These are phyloP conservation scores for Cairneyella variabilis DNA, from an alignment of 495 filamentous ascomycete species.

Conservation along the genomic window DNA sequence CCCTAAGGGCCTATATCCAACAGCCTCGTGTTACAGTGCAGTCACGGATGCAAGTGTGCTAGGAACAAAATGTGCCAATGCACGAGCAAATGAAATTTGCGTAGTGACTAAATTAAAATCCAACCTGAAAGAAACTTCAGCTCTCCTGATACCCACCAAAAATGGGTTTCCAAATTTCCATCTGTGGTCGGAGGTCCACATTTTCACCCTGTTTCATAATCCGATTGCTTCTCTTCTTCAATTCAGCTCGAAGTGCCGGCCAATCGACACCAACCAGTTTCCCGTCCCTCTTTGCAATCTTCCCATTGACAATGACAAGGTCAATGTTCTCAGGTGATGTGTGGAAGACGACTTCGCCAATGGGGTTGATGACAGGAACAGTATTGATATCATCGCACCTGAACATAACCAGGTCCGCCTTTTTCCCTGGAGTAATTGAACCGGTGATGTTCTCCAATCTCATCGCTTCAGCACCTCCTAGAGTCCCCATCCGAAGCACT, in stretches of 20 bases:
- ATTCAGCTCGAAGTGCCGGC: background rate
- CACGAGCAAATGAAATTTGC: too few species aligned
- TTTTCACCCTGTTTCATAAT: too few species aligned
- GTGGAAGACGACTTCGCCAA: slow-evolving; percentile 41
- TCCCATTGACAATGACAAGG: slow-evolving; percentile 41
- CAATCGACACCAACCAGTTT: slow-evolving; percentile 4
- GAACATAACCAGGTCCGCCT: slow-evolving; percentile 41
- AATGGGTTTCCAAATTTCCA: too few species aligned
- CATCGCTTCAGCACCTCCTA: slow-evolving; percentile 36
- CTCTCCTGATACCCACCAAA: too few species aligned
- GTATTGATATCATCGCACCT: slow-evolving; percentile 34
- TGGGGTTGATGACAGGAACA: slow-evolving; percentile 35
- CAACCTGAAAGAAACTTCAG: too few species aligned
- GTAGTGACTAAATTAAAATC: too few species aligned
- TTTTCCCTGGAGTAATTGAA: slow-evolving; percentile 37
- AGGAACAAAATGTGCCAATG: too few species aligned
- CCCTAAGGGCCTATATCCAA: too few species aligned
- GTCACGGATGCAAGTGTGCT: too few species aligned
- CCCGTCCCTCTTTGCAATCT: slow-evolving; percentile 32
- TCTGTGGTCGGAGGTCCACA: too few species aligned
- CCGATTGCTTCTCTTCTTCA: too few species aligned
- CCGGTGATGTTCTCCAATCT: slow-evolving; percentile 38
- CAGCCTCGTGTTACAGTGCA: too few species aligned
- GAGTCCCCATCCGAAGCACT: slow-evolving; percentile 40
- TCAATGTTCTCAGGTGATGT: slow-evolving; percentile 38